Conservation (phyloP, 177 flowering plant species). For the Vitis hybrid region DNA sequence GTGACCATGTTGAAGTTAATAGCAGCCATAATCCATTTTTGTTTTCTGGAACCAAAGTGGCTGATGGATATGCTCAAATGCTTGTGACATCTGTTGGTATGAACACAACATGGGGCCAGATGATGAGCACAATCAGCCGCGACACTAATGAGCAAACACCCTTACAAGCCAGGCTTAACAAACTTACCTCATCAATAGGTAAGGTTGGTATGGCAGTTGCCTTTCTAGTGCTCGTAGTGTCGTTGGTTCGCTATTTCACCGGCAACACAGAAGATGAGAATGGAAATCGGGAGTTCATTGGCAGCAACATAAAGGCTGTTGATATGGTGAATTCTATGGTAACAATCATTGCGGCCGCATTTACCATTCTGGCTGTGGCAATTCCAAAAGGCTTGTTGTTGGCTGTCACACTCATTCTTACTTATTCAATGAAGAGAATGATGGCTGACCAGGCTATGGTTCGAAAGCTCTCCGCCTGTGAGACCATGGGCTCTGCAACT, state of each 20-base stretch:
- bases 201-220: no score
- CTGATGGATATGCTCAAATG: no score
- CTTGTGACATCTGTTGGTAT: no score
- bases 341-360: constrained; percentile 35
- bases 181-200: no score
- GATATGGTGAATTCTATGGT: constrained; percentile 32
- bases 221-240: no score
- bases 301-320: constrained; percentile 22
- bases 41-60: no score
- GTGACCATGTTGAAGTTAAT: no score
- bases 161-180: no score
- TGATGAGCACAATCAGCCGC: no score
- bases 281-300: constrained; percentile 27
- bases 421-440: constrained; percentile 51
- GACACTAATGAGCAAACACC: no score
- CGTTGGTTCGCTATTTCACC: constrained; percentile 23
- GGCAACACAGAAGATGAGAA: constrained; percentile 34
- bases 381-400: constrained; percentile 44
- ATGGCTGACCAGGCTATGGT: constrained; percentile 47
- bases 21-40: no score
- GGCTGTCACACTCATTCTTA: constrained; percentile 43
- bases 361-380: constrained; percentile 35
- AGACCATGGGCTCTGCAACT: constrained; percentile 48
- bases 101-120: no score
- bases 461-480: constrained; percentile 47